Evolutionary conservation across 192 early-diverging fungal species (phyloP), one percentile per base, ranked within the genome.

Genomic region (Mortierella claussenii): DNA sequence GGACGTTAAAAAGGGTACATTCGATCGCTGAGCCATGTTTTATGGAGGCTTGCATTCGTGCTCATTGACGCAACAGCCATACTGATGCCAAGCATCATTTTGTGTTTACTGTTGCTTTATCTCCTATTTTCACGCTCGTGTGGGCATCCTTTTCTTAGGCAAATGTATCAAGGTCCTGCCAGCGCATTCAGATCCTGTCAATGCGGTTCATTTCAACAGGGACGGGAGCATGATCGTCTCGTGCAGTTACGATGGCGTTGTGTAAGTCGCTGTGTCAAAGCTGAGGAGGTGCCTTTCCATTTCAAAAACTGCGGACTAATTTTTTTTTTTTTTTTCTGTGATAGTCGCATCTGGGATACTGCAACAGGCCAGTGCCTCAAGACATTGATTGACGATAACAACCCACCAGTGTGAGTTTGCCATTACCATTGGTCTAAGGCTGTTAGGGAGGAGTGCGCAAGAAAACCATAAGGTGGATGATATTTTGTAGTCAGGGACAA

Each of bases 181-280:
- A 23, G 96, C 96, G 13, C 98, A 99, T 82, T 95, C 94, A 33
- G 96, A 98, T 60, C 97, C 96, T 4, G 97, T 99, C 23, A 89
- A 93, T 43, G 91, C 95, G 1, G 94, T 97, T 18, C 95, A 95
- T 65, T 99, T 99, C 70, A 98, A 97, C 79, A 85, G 96, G 50
- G 98, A 99, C 68, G 98, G 98, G 13, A 94, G 94, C 1, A 90
- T 97, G 85, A 96, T 99, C 55, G 97, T 96, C 3, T 95, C 94
- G 6, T 93, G 92, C 50, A 93, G 94, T 65, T 92, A 94, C 68
- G 98, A 99, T 78, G 98, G 98, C 17, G 79, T 98, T 44, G 96
- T 99, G 94, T 95, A 88, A 71, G 87, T 21, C 8, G n/a, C 4
- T 8, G n/a, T 26, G 13, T 9, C 27, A 3, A 45, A 45, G 15